Conservation (phyloP, 2,329 filamentous ascomycete species). For the Alternaria triticimaculans region DNA sequence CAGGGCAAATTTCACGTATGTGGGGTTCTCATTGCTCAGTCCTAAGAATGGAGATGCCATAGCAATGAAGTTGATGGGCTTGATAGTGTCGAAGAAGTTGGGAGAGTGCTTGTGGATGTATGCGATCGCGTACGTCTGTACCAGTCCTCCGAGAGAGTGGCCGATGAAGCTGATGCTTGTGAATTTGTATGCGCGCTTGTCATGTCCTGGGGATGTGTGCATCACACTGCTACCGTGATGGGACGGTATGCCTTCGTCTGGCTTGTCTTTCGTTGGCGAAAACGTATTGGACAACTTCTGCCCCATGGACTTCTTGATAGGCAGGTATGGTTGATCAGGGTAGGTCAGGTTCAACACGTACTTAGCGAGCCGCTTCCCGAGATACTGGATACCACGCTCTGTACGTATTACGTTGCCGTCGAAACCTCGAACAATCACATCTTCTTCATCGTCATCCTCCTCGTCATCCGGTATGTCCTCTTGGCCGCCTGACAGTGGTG, state of each 20-base stretch:
- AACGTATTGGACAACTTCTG: slow-evolving; percentile 57
- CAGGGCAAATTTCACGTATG: slow-evolving; percentile 95
- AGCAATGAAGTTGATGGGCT: slow-evolving; percentile 88
- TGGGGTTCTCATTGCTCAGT: slow-evolving; percentile 93
- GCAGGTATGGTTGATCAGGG: slow-evolving; percentile 88
- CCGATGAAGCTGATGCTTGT: slow-evolving; percentile 95
- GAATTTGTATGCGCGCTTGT: slow-evolving; percentile 74
- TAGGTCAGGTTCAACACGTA: slow-evolving; percentile 90
- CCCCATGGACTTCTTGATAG: slow-evolving; percentile 63
- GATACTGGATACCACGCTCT: slow-evolving; percentile 94
- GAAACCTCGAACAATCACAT: slow-evolving; percentile 89
- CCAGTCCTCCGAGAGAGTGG: slow-evolving; percentile 86
- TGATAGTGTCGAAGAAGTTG: slow-evolving; percentile 83
- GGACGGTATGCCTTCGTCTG: slow-evolving; percentile 54
- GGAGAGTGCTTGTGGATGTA: slow-evolving; percentile 98
- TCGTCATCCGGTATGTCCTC: slow-evolving; percentile 52
- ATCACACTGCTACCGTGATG: slow-evolving; percentile 70
- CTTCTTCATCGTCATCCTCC: slow-evolving; percentile 74
- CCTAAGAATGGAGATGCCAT: slow-evolving; percentile 88
- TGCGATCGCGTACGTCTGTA: slow-evolving; percentile 93
- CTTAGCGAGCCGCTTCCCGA: slow-evolving; percentile 91
- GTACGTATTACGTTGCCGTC: slow-evolving; percentile 89
- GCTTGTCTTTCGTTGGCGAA: slow-evolving; percentile 50
- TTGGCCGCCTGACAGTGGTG: slow-evolving; percentile 58
- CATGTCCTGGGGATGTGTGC: slow-evolving; percentile 52